phyloP scores from a whole-genome alignment of 202 grass and related monocot genomes.

The Eragrostis tef region DNA sequence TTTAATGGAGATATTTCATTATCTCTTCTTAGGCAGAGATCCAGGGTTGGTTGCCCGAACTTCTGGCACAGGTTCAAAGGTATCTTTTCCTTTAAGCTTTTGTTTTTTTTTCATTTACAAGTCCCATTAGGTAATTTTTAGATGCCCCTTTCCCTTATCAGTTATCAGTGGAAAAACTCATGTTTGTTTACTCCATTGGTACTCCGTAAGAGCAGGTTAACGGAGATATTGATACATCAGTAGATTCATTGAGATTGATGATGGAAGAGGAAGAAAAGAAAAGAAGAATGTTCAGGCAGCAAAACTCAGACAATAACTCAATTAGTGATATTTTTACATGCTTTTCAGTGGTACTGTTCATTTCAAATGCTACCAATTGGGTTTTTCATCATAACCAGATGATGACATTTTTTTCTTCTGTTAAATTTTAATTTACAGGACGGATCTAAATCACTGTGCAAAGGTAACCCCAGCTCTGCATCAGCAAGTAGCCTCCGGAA shows the following conservation, averaged over 20 bases:
- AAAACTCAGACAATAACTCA: conserved; percentile 61
- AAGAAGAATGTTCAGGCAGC: conserved; percentile 59
- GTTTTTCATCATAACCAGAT: conserved; percentile 39
- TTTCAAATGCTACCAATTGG: conserved; percentile 31
- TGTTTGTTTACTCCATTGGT: conserved; percentile 38
- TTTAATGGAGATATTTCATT: conserved; percentile 89
- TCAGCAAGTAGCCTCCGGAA: conserved; percentile 67
- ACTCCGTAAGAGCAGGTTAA: conserved; percentile 45
- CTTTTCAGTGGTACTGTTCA: conserved; percentile 66
- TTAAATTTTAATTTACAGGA: conserved; percentile 63
- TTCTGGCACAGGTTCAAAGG: conserved; percentile 63
- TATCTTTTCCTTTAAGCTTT: conserved; percentile 42
- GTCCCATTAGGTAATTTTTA: conserved; percentile 14
- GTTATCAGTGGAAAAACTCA: conserved; percentile 8
- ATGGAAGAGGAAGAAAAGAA: conserved; percentile 83
- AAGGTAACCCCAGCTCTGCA: conserved; percentile 68
- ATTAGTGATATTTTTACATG: conserved; percentile 80
- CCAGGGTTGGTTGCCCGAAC: conserved; percentile 78
- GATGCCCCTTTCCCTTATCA: conserved; percentile 5
- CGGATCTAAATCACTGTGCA: conserved; percentile 86
- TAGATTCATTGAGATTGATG: conserved; percentile 79
- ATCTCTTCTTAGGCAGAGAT: conserved; percentile 78
- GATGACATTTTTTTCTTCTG: conserved; percentile 33
- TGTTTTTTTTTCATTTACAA: conserved; percentile 1
- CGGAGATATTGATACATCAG: conserved; percentile 67